Base-by-base conservation (phyloP, 345 rosid species). In the Brassica rapa region DNA sequence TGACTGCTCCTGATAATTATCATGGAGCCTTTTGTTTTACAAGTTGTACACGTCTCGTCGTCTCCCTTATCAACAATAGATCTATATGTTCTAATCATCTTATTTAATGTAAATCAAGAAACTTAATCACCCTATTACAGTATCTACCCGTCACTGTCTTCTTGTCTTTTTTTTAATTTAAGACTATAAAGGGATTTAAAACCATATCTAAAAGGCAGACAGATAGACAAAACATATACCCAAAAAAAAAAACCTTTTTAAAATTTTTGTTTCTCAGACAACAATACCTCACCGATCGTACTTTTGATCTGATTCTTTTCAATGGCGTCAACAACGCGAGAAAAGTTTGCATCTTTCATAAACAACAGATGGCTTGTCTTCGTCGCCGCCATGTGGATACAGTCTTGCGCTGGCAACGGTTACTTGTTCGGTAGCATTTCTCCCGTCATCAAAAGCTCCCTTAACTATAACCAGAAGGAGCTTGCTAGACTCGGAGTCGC, bases 311-410 rank as follows among this genome's bases (percentile, higher is more conserved):
- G 75, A 63, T 63, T 55, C 29, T 60, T 59, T 6, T 25, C 62
- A 68, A 79, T 80, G 83, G 76, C 77, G 91, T 89, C 87, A 15
- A 77, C 73, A 16, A 74, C 86, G 61, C 80, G 76, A 53, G 97
- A 93, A 69, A 86, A 67, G 74, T 71, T 93, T 10, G 39, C 30
- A 11, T 80, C 75, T 57, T 90, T 93, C 78, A 37, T 91, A 33
- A 90, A 84, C 77, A 91, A 91, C 57, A 85, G 99, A 87, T 96
- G 98, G 98, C 86, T 91, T 61, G 99, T 93, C 66, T 93, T 96
- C 69, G 97, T 96, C 66, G 95, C 96, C 0, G 96, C 98, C 87
- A 96, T 96, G 95, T 96, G 99, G 98, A 88, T 96, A 72, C 93
- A 93, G 83, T 93, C 98, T 0, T 90, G 97, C 76, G 98, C 98